Base-by-base conservation (phyloP, 73 alveolate species). In the Blepharisma stoltei region DNA sequence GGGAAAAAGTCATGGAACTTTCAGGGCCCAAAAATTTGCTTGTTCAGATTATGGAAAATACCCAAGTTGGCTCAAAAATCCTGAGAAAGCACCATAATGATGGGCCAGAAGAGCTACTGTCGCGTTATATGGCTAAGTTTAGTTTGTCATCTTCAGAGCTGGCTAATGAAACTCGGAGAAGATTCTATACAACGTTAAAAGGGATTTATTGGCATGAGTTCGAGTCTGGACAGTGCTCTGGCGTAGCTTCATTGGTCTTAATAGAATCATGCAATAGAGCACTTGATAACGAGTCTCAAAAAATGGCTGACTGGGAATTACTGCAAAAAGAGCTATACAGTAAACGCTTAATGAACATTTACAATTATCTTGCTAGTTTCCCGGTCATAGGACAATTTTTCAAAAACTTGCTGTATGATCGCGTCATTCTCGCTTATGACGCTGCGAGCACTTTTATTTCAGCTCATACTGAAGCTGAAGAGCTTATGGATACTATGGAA, bases 121-220 rank as follows among this genome's bases (percentile, higher is more conserved):
- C 14, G 0, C 73, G 73, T 0, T 60, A 60, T 25, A 60, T 38
- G 11, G 23, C 14, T 14, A 60, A 60, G 73, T 60, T 60, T 25
- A 60, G 23, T 0, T 4, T 60, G 5, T 14, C 73, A 14, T 5
- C 73, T 20, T 18, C 73, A 60, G 73, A n/a, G 49, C 73, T 60
- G 0, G 73, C 5, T 25, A 38, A 25, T 60, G 73, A 60, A 25
- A 60, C 73, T 60, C 0, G 73, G 14, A 60, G 73, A 4, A n/a
- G 73, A 9, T 60, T 60, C 23, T 60, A 20, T 25, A 60, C 73
- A 60, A 60, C 73, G 0, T 60, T 60, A 60, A 60, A 60, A 60
- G 73, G 73, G 5, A 60, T 60, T 60, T 60, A 60, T 60, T 60
- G 73, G 73, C 73, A 60, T 60, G 23, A 8, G 3, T 60, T 60